phyloP scores from a whole-genome alignment of 805 yeast species.

The Dipodascopsis tothii region DNA sequence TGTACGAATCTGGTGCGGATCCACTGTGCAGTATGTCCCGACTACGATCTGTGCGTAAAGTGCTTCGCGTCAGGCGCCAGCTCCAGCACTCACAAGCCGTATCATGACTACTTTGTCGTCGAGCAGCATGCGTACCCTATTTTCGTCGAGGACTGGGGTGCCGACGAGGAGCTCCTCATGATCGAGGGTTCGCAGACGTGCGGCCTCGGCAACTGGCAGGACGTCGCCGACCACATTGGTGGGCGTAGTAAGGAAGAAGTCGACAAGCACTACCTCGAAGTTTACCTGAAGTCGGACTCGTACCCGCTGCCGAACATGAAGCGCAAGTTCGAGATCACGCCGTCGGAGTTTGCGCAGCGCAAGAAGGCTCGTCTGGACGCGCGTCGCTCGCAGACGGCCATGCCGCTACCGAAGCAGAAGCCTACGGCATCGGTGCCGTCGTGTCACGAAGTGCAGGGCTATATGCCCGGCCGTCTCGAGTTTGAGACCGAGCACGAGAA shows the following conservation, averaged over 20 bases:
- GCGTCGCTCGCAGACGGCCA: constrained; percentile 46
- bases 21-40: constrained; percentile 84
- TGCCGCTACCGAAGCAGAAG: constrained; percentile 78
- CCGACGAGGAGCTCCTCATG: constrained; percentile 86
- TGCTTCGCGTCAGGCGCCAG: constrained; percentile 82
- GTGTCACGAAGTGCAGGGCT: constrained; percentile 95
- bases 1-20: constrained; percentile 88
- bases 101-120: constrained; percentile 83
- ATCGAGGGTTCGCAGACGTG: constrained; percentile 86
- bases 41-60: constrained; percentile 95
- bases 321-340: constrained; percentile 58
- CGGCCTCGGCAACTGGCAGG: constrained; percentile 97
- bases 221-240: constrained; percentile 93
- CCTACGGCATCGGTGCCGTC: constrained; percentile 89
- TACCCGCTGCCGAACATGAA: constrained; percentile 89
- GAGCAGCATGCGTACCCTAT: constrained; percentile 95
- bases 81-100: constrained; percentile 84
- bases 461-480: constrained; percentile 97
- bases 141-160: constrained; percentile 77
- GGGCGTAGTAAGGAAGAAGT: constrained; percentile 89
- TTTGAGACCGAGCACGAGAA: constrained; percentile 95
- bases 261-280: constrained; percentile 65
- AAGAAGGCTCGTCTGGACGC: constrained; percentile 67
- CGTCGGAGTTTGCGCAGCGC: constrained; percentile 58
- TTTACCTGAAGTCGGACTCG: constrained; percentile 58